These are phyloP conservation scores for Vaccinium darrowii DNA, from an alignment of 148 eudicot genomes.

Conservation along the genomic window DNA sequence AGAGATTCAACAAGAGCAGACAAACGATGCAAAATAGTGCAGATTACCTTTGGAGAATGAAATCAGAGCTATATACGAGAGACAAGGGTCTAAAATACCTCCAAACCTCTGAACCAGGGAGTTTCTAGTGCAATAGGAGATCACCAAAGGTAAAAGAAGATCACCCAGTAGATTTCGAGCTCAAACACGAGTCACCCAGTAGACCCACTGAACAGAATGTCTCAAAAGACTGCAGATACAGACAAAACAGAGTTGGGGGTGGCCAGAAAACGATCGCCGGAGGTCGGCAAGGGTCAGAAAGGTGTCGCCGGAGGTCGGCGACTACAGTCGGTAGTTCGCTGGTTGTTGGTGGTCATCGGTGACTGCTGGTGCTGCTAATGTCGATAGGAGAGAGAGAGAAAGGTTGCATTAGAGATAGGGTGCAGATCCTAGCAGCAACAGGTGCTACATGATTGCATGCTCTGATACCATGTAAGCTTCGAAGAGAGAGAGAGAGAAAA, in stretches of 20 bases:
- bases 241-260: neutral
- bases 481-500: neutral
- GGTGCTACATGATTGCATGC: neutral
- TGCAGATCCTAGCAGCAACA: neutral
- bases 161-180: too few relatives aligned
- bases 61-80: too few relatives aligned
- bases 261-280: neutral
- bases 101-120: too few relatives aligned
- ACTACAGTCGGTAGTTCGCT: neutral
- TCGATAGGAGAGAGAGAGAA: neutral
- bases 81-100: too few relatives aligned
- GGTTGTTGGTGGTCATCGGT: neutral
- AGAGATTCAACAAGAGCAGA: too few relatives aligned
- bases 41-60: too few relatives aligned
- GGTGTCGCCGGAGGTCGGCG: neutral
- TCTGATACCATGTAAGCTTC: neutral
- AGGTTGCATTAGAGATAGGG: neutral
- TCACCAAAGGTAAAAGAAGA: too few relatives aligned
- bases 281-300: neutral
- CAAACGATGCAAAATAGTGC: too few relatives aligned
- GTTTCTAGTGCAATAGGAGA: too few relatives aligned
- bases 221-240: too few relatives aligned
- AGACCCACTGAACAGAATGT: too few relatives aligned
- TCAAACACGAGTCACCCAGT: too few relatives aligned
- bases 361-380: neutral